Percentiles rank a stretch among this genome's conserved stretches.
Conservation (phyloP, 108 stramenopile species). For the Pseudonitzschia pungens region DNA sequence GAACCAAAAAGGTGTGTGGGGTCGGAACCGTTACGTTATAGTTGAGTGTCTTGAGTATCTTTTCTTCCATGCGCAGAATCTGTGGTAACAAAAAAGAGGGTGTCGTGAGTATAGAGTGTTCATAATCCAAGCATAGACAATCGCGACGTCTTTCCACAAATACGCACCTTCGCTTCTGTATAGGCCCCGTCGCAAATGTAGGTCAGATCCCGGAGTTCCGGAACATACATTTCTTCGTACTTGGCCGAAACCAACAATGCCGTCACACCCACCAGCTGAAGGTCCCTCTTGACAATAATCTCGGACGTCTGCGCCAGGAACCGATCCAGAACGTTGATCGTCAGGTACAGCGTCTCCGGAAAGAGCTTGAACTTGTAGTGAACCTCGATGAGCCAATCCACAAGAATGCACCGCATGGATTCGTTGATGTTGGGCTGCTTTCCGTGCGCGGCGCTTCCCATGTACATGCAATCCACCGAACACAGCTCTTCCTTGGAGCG, state of each 20-base stretch:
- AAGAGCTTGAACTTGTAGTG: constrained; percentile 83
- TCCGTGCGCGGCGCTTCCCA: constrained; percentile 29
- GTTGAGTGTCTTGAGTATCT: constrained; percentile 78
- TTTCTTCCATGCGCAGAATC: constrained; percentile 92
- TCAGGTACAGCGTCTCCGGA: constrained; percentile 85
- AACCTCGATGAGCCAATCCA: constrained; percentile 94
- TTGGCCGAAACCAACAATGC: constrained; percentile 85
- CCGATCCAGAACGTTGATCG: constrained; percentile 86
- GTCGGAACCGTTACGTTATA: constrained; percentile 91
- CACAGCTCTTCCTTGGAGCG: constrained; percentile 53
- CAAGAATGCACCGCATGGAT: constrained; percentile 84
- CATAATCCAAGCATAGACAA: not conserved
- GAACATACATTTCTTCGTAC: constrained; percentile 94
- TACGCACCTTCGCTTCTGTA: constrained; percentile 35
- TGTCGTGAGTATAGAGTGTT: not conserved
- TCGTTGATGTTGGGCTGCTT: constrained; percentile 76
- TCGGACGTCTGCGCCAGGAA: constrained; percentile 53
- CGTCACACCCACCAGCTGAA: constrained; percentile 90
- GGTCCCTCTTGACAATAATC: constrained; percentile 55
- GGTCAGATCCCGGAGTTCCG: constrained; percentile 74
- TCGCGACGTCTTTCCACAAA: not conserved
- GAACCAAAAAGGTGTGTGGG: constrained; percentile 85
- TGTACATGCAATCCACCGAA: constrained; percentile 54
- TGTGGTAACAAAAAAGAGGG: not conserved
- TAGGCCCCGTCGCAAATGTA: constrained; percentile 84